These are phyloP conservation scores for Gryganskiella cystojenkinii DNA, from an alignment of 192 early-diverging fungal genomes.

Conservation along the genomic window DNA sequence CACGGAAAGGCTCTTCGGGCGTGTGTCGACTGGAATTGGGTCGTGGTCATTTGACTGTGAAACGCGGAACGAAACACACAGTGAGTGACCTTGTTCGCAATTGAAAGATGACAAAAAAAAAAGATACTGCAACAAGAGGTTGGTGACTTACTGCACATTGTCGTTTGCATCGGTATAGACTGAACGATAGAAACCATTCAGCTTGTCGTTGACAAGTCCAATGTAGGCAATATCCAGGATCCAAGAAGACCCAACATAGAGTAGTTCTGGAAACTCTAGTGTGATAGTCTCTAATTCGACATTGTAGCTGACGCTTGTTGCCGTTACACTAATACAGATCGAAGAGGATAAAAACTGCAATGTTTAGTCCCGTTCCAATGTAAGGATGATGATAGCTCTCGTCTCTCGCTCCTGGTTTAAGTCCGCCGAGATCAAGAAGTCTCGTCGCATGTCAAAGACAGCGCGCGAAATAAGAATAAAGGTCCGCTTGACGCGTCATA, in stretches of 20 bases:
- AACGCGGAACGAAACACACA: neutral
- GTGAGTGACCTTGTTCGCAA: neutral
- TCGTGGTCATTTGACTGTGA: conserved; percentile 82
- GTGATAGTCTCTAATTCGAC: conserved; percentile 45
- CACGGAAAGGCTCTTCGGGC: conserved; percentile 92
- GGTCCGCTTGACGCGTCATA: no score
- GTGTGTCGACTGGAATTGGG: conserved; percentile 96
- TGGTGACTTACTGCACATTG: conserved; percentile 55
- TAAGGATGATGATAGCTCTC: neutral
- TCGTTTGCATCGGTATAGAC: conserved; percentile 73
- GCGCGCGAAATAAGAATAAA: no score
- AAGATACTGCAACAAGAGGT: neutral
- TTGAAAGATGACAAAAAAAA: neutral
- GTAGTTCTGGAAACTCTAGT: conserved; percentile 59
- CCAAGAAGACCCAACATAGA: conserved; percentile 58
- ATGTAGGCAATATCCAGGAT: conserved; percentile 62
- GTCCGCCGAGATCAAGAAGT: no score
- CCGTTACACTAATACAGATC: conserved; percentile 45
- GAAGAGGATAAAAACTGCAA: neutral
- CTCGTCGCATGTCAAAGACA: no score
- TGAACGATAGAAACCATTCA: conserved; percentile 89
- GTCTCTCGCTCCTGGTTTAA: no score
- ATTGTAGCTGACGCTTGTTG: conserved; percentile 50
- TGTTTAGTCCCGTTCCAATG: neutral
- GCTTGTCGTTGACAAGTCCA: conserved; percentile 75